Evolutionary conservation across 805 yeast genomes (phyloP).

Genomic region (Saturnispora gosingensis): DNA sequence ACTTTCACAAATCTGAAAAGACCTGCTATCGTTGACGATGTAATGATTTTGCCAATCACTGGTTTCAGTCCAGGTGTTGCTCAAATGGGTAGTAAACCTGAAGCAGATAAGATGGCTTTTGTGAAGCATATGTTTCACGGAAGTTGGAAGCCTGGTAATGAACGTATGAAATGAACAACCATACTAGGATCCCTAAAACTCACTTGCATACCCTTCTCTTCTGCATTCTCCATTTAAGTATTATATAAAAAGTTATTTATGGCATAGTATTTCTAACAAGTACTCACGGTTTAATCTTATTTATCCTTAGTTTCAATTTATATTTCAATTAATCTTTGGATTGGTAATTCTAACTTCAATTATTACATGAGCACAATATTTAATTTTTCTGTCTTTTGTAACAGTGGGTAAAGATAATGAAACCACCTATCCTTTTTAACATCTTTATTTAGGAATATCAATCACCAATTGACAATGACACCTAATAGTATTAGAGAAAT

Average conservation of each 20-base stretch:
- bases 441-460: neutral
- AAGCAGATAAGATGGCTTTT: slow-evolving; percentile 41
- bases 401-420: neutral
- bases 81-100: slow-evolving; percentile 51
- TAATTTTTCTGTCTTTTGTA: neutral
- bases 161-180: slow-evolving; percentile 8
- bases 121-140: slow-evolving; percentile 59
- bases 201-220: neutral
- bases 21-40: slow-evolving; percentile 56
- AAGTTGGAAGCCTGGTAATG: slow-evolving; percentile 43
- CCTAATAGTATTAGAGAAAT: neutral
- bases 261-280: neutral
- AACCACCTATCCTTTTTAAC: neutral
- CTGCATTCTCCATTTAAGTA: too few relatives aligned
- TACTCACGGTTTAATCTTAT: neutral
- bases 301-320: neutral
- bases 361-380: neutral
- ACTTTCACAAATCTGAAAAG: slow-evolving; percentile 48
- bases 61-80: slow-evolving; percentile 60
- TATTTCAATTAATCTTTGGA: neutral
- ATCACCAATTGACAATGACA: neutral
- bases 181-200: neutral
- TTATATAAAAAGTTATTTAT: too few relatives aligned
- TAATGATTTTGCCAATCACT: slow-evolving; percentile 63
- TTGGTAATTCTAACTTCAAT: neutral